Conservation (phyloP, 2,329 filamentous ascomycete genomes). For the Arthrinium phaeospermum region DNA sequence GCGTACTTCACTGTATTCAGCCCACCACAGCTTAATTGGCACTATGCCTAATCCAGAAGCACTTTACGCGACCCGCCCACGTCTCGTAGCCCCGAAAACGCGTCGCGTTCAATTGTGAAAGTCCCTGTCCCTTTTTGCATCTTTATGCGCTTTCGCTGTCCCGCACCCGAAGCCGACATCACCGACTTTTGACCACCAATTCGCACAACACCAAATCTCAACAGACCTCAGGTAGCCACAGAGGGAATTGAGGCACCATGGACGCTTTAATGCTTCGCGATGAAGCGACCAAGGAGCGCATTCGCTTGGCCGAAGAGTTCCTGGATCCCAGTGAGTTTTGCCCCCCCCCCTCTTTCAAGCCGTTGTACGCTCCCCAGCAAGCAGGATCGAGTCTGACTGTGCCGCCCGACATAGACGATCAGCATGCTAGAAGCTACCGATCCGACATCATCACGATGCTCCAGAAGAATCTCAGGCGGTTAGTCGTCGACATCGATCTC, state of each 20-base stretch:
- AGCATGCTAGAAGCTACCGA: constrained; percentile 75
- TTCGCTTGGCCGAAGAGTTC: constrained; percentile 89
- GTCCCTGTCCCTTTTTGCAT: constrained; percentile 13
- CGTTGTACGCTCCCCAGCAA: background rate
- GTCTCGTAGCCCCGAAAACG: background rate
- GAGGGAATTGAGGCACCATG: constrained; percentile 55
- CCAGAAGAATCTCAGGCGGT: constrained; percentile 67
- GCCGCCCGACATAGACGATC: constrained; percentile 50
- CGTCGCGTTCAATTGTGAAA: constrained; percentile 18
- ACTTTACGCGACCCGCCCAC: constrained; percentile 11
- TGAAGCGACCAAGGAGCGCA: constrained; percentile 81
- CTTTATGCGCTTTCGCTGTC: constrained; percentile 16
- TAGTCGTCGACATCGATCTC: constrained; percentile 84
- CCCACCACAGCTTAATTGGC: background rate
- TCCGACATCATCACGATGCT: constrained; percentile 85
- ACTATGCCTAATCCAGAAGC: background rate
- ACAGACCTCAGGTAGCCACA: background rate
- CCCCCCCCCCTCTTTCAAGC: background rate
- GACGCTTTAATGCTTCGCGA: constrained; percentile 79
- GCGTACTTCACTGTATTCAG: background rate
- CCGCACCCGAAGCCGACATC: background rate
- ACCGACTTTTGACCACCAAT: background rate
- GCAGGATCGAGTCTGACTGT: constrained; percentile 29
- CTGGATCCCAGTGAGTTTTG: constrained; percentile 80
- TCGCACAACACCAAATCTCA: background rate